Base-by-base conservation (phyloP, 352 stramenopile genomes). In the Elongisporangium prolatum region DNA sequence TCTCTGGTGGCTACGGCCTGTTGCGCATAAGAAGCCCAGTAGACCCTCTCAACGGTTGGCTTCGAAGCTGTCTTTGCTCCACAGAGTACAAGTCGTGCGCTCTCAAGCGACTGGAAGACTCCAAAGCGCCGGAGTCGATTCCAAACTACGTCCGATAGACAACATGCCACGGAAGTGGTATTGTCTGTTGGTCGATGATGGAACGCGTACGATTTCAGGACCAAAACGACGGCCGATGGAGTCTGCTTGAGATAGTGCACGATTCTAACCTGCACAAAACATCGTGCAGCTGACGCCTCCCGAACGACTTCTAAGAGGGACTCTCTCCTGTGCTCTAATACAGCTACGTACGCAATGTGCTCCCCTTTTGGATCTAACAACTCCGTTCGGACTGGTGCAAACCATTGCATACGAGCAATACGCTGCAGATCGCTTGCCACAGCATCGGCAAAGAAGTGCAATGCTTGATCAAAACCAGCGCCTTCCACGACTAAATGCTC, bases 401-500 rank as follows among this genome's bases (percentile, higher is more conserved):
- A 8, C 17, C 21, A 24, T 6, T 40, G 21, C 21, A 37, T 7
- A n/a, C 22, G 11, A 34, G 34, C 10, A 25, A 87, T 59, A 11
- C 70, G 64, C 6, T 48, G 50, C 24, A 76, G 22, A 20, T 87
- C 77, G 22, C 24, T 58, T 0, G 37, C 37, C n/a, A 77, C 70
- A 47, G 68, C 74, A 18, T 80, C 70, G 0, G 68, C 57, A 49
- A 87, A 83, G 28, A 77, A 80, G 22, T 13, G 52, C 3, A 69
- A 61, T 16, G 77, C 74, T 21, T 76, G 77, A 0, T 1, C 16
- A 11, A 60, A 25, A 4, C 81, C 70, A 18, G 52, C 62, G 8
- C 72, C 77, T 59, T 83, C 70, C 17, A 80, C 48, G 14, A 83
- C 49, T 20, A 84, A 57, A 24, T 81, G 65, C 52, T 87, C 77